Percentiles rank a stretch among this genome's conserved stretches.
phyloP scores from a whole-genome alignment of 2,329 filamentous ascomycete species.

The Fonsecaea nubica region DNA sequence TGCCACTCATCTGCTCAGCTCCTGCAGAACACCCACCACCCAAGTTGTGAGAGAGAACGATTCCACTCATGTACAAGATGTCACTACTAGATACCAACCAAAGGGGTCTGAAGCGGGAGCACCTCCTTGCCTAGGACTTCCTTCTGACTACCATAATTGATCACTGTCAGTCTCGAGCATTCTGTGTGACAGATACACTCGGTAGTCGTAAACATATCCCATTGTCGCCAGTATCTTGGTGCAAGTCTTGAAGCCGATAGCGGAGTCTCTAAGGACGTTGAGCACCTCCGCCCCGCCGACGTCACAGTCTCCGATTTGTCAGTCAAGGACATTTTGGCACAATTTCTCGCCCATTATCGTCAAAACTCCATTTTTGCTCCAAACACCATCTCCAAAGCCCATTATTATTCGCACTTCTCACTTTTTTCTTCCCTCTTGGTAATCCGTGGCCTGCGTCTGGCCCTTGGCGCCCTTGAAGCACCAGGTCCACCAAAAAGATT shows the following conservation, averaged over 20 bases:
- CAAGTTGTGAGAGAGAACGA: background rate
- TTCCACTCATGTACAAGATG: background rate
- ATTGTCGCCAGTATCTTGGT: no score
- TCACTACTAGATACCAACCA: background rate
- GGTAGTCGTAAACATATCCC: no score
- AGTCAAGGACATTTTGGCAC: background rate
- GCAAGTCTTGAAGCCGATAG: background rate
- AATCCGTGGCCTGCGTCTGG: background rate
- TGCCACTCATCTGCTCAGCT: background rate
- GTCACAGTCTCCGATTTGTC: slow-evolving; percentile 1
- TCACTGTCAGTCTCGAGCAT: background rate
- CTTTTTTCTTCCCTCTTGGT: background rate
- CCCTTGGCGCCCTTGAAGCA: background rate
- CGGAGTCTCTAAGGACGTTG: background rate
- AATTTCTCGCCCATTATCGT: background rate
- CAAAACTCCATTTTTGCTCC: background rate
- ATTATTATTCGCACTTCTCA: background rate
- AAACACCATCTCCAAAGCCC: background rate
- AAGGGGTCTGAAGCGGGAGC: background rate
- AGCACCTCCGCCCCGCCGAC: slow-evolving; percentile 18
- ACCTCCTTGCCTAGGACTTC: background rate
- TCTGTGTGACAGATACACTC: background rate
- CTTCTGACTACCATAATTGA: background rate
- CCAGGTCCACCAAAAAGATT: background rate
- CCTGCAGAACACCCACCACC: background rate